Percentiles rank a stretch among this genome's conserved stretches.
Conservation (phyloP, 768 basidiomycete genomes). For the Boletus reticuloceps region DNA sequence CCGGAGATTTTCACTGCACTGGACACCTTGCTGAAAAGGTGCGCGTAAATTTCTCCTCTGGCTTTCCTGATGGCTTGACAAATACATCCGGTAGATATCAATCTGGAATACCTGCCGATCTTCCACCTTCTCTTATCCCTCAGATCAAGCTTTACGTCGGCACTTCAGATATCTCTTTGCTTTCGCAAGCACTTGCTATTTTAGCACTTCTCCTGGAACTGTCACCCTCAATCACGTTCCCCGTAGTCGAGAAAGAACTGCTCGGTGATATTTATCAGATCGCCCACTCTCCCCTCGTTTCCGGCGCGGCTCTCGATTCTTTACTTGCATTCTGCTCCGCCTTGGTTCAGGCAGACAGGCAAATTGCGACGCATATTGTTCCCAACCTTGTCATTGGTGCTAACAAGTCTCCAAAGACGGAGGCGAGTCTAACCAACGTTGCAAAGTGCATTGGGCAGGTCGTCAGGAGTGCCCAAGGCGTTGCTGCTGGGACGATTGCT, state of each 20-base stretch:
- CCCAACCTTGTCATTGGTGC: conserved; percentile 66
- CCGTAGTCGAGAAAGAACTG: conserved; percentile 69
- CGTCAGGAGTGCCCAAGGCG: conserved; percentile 62
- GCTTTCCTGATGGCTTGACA: background rate
- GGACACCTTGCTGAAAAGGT: conserved; percentile 66
- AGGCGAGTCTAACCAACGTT: conserved; percentile 63
- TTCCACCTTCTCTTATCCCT: conserved; percentile 61
- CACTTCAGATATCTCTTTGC: conserved; percentile 71
- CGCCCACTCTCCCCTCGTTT: conserved; percentile 75
- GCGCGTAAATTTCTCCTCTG: conserved; percentile 22
- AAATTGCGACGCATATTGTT: conserved; percentile 80
- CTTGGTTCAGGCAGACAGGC: conserved; percentile 78
- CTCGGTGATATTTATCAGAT: conserved; percentile 65
- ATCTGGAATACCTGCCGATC: conserved; percentile 48
- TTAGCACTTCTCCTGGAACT: conserved; percentile 67
- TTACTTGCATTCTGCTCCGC: conserved; percentile 80
- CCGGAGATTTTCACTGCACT: conserved; percentile 77
- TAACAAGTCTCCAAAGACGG: conserved; percentile 60
- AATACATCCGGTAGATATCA: conserved; percentile 38
- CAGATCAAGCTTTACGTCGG: conserved; percentile 78
- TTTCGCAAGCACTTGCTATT: conserved; percentile 68
- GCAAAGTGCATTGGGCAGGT: conserved; percentile 85
- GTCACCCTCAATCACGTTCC: conserved; percentile 66
- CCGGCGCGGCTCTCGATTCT: conserved; percentile 76
- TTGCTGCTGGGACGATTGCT: conserved; percentile 81